Base-by-base conservation (phyloP, 1,284 basidiomycete genomes). In the Pterulicium gracile region DNA sequence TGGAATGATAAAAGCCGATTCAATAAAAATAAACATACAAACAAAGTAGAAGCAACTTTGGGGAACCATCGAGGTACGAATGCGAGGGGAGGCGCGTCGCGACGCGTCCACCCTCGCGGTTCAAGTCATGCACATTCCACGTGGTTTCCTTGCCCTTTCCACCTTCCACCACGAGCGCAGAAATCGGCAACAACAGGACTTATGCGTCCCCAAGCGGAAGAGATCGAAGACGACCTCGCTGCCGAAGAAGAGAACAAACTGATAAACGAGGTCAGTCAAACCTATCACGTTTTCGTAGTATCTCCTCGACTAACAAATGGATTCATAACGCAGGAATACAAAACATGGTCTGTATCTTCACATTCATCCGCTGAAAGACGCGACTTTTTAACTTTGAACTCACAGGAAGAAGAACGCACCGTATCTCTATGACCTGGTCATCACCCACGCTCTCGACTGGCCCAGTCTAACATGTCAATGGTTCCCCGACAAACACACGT, bases 371-470 rank as follows among this genome's bases (percentile, higher is more conserved):
- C 43, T 54, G 18, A 22, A 36, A 27, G 36, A 12, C 13, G 45
- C 42, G 10, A 21, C 3, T 35, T 39, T 24, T 35, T 35, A 34
- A 44, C 43, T 52, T 39, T 51, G 47, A 54, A 42, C 44, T 40
- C 39, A 49, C 56, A 89, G 89, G 89, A 97, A 96, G 78, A 96
- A 95, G 72, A 95, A 96, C 67, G 88, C 92, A 42, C 92, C 91
- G 17, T 97, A 96, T 66, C 78, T 98, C 20, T 98, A 99, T 66
- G 95, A 98, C 66, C 76, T 95, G 17, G 90, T 98, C 54, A 88
- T 99, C 57, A 98, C 95, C 0, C 94, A 98, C 61, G 95, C 96
- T 20, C 75, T 98, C 46, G 93, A 97, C 62, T 99, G 96, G 96
- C 96, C 96, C 14, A 92, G 86, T 57, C 64, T 99, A 57, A 99